phyloP scores from a whole-genome alignment of 306 rosid species.

The Dryas alaskensis region DNA sequence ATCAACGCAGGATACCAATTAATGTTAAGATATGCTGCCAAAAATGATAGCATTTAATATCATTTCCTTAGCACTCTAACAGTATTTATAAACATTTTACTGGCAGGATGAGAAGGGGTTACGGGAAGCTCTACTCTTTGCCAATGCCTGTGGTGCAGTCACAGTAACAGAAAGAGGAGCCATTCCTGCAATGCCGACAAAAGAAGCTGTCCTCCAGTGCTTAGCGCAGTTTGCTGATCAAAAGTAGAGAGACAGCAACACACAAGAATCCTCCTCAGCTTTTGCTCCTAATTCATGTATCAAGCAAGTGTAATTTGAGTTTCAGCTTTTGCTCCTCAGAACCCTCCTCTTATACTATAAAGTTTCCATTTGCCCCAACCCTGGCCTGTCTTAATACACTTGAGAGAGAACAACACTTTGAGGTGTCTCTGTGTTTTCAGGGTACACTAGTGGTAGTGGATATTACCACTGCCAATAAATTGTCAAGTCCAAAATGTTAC shows the following conservation, averaged over 20 bases:
- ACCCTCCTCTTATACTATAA: not conserved
- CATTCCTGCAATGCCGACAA: conserved; percentile 81
- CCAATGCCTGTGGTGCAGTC: conserved; percentile 80
- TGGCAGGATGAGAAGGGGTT: conserved; percentile 62
- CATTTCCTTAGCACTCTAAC: not conserved
- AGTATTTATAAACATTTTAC: not conserved
- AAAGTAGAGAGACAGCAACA: not conserved
- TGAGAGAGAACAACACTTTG: not conserved
- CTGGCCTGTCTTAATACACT: not conserved
- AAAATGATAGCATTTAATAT: not conserved
- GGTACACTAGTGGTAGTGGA: not conserved
- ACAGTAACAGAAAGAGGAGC: conserved; percentile 85
- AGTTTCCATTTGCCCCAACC: not conserved
- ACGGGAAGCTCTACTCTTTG: conserved; percentile 63
- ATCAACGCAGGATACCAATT: not conserved
- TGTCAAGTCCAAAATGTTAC: not conserved
- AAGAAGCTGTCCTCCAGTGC: conserved; percentile 54
- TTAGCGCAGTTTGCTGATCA: conserved; percentile 39
- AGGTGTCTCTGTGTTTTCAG: not conserved
- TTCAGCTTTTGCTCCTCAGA: conserved; percentile 23
- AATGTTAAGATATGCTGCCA: not conserved
- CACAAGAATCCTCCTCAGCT: not conserved
- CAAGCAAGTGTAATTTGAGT: conserved; percentile 23
- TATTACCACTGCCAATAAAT: conserved; percentile 12
- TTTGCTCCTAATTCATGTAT: conserved; percentile 14